These are phyloP conservation scores for Termitomyces sp. DNA, from an alignment of 768 basidiomycete species.

Conservation along the genomic window DNA sequence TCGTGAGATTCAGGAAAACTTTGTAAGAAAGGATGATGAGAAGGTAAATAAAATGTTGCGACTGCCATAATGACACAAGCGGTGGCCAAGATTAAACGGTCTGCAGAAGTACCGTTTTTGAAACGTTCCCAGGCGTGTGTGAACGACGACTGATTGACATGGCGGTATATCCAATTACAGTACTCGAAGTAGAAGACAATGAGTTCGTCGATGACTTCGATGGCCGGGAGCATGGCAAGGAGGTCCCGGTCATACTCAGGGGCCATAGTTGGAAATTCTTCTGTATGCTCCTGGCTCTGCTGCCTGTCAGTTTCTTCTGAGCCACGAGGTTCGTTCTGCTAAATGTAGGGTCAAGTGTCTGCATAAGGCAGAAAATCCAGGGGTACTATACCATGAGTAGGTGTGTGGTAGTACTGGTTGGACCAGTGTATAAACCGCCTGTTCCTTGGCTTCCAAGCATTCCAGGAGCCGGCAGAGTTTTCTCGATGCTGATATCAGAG, in stretches of 20 bases:
- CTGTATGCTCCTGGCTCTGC: constrained; percentile 41
- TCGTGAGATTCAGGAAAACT: constrained; percentile 45
- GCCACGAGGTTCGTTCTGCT: constrained; percentile 38
- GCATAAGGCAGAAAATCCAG: constrained; percentile 8
- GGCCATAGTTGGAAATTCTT: constrained; percentile 35
- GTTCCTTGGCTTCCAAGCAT: constrained; percentile 61
- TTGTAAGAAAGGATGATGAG: constrained; percentile 56
- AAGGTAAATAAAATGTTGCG: constrained; percentile 66
- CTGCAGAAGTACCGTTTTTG: constrained; percentile 59
- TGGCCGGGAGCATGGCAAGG: constrained; percentile 54
- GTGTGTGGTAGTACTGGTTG: constrained; percentile 70
- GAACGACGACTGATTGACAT: constrained; percentile 63
- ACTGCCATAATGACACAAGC: constrained; percentile 73
- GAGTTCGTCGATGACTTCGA: constrained; percentile 67
- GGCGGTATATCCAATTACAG: constrained; percentile 84
- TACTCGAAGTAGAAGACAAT: constrained; percentile 78
- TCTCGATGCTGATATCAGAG: constrained; percentile 38
- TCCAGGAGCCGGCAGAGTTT: constrained; percentile 47
- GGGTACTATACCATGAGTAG: constrained; percentile 47
- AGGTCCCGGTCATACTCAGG: constrained; percentile 71
- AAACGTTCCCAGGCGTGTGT: constrained; percentile 64
- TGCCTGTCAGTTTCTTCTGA: constrained; percentile 52
- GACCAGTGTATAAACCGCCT: constrained; percentile 73
- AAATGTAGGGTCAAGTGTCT: constrained; percentile 13
- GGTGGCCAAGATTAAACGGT: constrained; percentile 66